Evolutionary conservation across 2,329 filamentous ascomycete species (phyloP).

Genomic region (Orbilia brochopaga): DNA sequence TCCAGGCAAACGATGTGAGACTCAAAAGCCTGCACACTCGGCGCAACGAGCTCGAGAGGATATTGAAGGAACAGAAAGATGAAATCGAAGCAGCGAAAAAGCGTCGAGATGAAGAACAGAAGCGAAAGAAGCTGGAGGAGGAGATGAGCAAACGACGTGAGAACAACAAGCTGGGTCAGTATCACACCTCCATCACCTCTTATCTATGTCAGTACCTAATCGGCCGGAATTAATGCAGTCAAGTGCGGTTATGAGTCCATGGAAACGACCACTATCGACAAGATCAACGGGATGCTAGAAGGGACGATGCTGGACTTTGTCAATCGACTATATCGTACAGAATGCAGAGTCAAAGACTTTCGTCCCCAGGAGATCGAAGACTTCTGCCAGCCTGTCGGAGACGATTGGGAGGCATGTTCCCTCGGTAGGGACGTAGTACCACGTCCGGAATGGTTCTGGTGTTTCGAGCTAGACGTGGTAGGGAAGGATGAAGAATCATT

Average conservation of each 20-base stretch:
- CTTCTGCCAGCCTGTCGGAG: slow-evolving; percentile 20
- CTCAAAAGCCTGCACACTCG: slow-evolving; percentile 23
- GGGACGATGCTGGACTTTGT: slow-evolving; percentile 27
- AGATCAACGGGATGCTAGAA: slow-evolving; percentile 24
- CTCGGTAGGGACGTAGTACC: slow-evolving; percentile 5
- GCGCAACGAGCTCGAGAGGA: slow-evolving; percentile 21
- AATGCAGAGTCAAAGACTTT: slow-evolving; percentile 37
- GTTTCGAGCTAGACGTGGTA: slow-evolving; percentile 40
- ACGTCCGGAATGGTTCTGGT: slow-evolving; percentile 40
- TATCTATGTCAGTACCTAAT: not conserved
- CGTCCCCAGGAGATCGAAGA: slow-evolving; percentile 28
- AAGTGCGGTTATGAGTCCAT: slow-evolving; percentile 29
- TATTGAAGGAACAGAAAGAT: slow-evolving; percentile 6
- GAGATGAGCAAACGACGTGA: slow-evolving; percentile 26
- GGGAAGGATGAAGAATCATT: slow-evolving; percentile 19
- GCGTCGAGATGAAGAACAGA: slow-evolving; percentile 13
- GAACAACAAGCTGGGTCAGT: slow-evolving; percentile 32
- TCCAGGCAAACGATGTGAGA: slow-evolving; percentile 7
- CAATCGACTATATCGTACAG: slow-evolving; percentile 41
- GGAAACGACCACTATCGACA: slow-evolving; percentile 27
- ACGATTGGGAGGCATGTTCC: slow-evolving; percentile 19
- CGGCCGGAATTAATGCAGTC: slow-evolving; percentile 4
- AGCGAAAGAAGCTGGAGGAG: slow-evolving; percentile 20
- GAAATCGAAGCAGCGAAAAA: slow-evolving; percentile 9
- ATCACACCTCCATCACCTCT: no score